Base-by-base conservation (phyloP, 1,284 basidiomycete genomes). In the Afroboletus lepidellus region DNA sequence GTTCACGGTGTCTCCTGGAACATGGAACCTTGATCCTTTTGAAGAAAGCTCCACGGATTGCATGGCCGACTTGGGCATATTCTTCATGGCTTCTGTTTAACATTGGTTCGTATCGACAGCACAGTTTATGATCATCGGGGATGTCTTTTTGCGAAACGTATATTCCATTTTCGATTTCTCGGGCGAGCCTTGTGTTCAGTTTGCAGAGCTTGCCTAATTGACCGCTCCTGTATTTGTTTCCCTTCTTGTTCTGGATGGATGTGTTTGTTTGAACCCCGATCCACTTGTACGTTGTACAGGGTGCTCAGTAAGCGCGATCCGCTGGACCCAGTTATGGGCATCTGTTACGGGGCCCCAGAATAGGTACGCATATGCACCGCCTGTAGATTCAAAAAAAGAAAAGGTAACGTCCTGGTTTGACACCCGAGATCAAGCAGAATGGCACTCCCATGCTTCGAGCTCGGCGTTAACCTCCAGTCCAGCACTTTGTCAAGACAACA, bases 121-220 rank as follows among this genome's bases (percentile, higher is more conserved):
- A 7, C 50, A 13, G 15, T 60, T 66, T 34, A 24, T 46, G 21
- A 64, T 66, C 37, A 4, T 66, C 8, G 63, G 57, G 24, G 63
- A 56, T 23, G 57, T 63, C n/a, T 57, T 66, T 21, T 38, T 67
- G 32, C 59, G 25, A 37, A 51, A 46, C 13, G 54, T 64, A 3
- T 67, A 64, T 27, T 51, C 59, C 18, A 47, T 67, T 21, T 64
- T 67, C 44, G 53, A 64, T 18, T 62, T 62, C 30, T 41, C 23
- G 15, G 8, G 27, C n/a, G 24, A 15, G 5, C 42, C 53, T 18
- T 12, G 13, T 2, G 63, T 64, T 34, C 30, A 33, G 21, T 57
- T 64, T 54, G 62, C 61, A 30, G 37, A 51, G 3, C 59, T 64
- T 41, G 33, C 11, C 32, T 46, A 38, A 46, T 55, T 24, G 6